These are phyloP conservation scores for Penicillium roqueforti DNA, from an alignment of 495 filamentous ascomycete genomes.

Conservation along the genomic window DNA sequence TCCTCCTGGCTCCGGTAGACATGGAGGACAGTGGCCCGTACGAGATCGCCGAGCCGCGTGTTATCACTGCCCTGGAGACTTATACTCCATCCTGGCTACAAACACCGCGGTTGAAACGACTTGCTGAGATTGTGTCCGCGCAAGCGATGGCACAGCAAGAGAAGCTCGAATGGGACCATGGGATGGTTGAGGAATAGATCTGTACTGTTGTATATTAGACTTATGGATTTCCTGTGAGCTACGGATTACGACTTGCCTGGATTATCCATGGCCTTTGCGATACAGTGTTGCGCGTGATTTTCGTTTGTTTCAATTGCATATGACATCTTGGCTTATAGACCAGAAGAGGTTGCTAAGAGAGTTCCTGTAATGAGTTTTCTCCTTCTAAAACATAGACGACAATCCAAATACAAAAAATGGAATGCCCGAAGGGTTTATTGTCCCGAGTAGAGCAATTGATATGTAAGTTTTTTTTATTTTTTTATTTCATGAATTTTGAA, in stretches of 20 bases:
- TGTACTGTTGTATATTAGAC: slow-evolving; percentile 31
- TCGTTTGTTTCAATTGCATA: slow-evolving; percentile 14
- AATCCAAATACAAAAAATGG: not conserved
- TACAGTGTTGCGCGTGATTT: slow-evolving; percentile 28
- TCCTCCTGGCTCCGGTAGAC: slow-evolving; percentile 88
- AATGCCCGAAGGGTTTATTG: not conserved
- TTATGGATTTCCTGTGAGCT: slow-evolving; percentile 24
- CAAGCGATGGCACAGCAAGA: slow-evolving; percentile 94
- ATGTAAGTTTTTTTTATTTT: too few species aligned
- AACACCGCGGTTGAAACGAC: slow-evolving; percentile 86
- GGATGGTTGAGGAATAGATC: slow-evolving; percentile 28
- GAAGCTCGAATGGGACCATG: slow-evolving; percentile 61
- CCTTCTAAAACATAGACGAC: not conserved
- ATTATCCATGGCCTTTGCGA: slow-evolving; percentile 16
- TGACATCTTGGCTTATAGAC: slow-evolving; percentile 10
- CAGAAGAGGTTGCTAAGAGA: not conserved
- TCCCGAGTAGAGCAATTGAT: not conserved
- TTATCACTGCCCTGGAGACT: slow-evolving; percentile 94
- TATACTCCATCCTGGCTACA: slow-evolving; percentile 98
- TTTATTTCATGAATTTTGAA: too few species aligned
- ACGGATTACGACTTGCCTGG: slow-evolving; percentile 32
- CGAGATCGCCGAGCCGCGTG: slow-evolving; percentile 94
- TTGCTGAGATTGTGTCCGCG: slow-evolving; percentile 95
- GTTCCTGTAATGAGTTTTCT: not conserved
- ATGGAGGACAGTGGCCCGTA: slow-evolving; percentile 99